A percentile compares a stretch with the other conserved stretches of the same genome.
These are phyloP conservation scores for Scheffersomyces lignicola DNA, from an alignment of 1,139 yeast genomes.

Conservation along the genomic window DNA sequence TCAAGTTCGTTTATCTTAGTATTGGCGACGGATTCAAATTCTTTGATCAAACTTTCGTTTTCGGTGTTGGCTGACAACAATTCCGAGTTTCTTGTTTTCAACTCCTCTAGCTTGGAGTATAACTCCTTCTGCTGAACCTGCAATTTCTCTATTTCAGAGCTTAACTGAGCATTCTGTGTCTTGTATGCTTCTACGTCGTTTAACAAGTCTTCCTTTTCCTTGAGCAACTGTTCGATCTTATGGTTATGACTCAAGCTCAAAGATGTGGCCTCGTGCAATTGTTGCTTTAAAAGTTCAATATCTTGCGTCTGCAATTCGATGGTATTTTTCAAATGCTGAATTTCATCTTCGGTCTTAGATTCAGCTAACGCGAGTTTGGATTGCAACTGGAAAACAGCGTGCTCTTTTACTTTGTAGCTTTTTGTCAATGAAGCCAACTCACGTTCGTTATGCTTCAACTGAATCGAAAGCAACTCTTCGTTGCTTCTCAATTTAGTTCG, in stretches of 20 bases:
- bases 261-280: constrained; percentile 13
- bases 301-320: neutral
- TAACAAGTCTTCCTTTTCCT: constrained; percentile 17
- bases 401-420: constrained; percentile 24
- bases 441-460: constrained; percentile 29
- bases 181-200: constrained; percentile 13
- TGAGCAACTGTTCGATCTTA: constrained; percentile 13
- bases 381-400: constrained; percentile 10
- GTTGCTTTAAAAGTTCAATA: constrained; percentile 9
- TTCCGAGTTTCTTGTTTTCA: constrained; percentile 7
- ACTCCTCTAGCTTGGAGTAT: constrained; percentile 10
- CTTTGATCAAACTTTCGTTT: constrained; percentile 18
- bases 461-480: constrained; percentile 28
- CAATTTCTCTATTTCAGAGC: constrained; percentile 12
- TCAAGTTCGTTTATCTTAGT: constrained; percentile 19
- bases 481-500: constrained; percentile 21
- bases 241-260: constrained; percentile 13
- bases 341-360: constrained; percentile 9
- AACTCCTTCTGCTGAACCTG: constrained; percentile 2
- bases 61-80: constrained; percentile 24
- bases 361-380: constrained; percentile 12
- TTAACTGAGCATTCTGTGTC: constrained; percentile 15
- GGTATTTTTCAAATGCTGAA: neutral
- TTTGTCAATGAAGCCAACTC: constrained; percentile 32
- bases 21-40: constrained; percentile 12